Evolutionary conservation across 257 asterid species (phyloP), one percentile per base, ranked within the genome.

Genomic region (Eustoma russellianum): DNA sequence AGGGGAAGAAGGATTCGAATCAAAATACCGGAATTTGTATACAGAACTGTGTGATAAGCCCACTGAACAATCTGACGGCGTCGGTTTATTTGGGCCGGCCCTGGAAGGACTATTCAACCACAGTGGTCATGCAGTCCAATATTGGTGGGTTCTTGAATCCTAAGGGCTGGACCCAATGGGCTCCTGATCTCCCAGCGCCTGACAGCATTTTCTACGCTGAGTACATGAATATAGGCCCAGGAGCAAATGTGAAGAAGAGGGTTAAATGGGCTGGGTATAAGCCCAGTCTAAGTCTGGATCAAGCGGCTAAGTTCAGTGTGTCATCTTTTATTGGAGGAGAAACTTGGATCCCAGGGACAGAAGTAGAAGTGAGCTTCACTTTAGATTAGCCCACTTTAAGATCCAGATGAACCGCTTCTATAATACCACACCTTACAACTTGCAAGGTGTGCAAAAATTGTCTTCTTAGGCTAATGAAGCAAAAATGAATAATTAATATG

Each of bases 91-190:
- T 38, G 43, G 43, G 43, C 12, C 43, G 43, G 43, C 94, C 94
- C 0, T 81, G 85, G 85, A 81, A 74, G 54, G 43, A 54, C 0
- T 79, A 13, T 17, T 78, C 91, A 0, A 70, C 79, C 0, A 78
- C 87, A 10, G 43, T 6, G 72, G 74, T 84, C 9, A 72, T 75
- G 85, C 72, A 79, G 57, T 66, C 78, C 2, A 10, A 24, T 3
- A 74, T 79, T 18, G 91, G 73, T 5, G 65, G 64, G 5, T 70
- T 78, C 53, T 59, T 84, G 77, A 47, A 50, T 15, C 85, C 88
- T 5, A 3, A 35, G 33, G 94, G 94, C 6, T 84, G 94, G 94
- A 60, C 69, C 56, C 56, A 71, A 5, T 81, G 94, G 94, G 77
- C 43, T 38, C 43, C 0, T 1, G 60, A 55, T 10, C 67, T 71